A percentile compares a stretch with the other conserved stretches of the same genome.
Conservation (phyloP, 83 land plant species). For the Picea abies region DNA sequence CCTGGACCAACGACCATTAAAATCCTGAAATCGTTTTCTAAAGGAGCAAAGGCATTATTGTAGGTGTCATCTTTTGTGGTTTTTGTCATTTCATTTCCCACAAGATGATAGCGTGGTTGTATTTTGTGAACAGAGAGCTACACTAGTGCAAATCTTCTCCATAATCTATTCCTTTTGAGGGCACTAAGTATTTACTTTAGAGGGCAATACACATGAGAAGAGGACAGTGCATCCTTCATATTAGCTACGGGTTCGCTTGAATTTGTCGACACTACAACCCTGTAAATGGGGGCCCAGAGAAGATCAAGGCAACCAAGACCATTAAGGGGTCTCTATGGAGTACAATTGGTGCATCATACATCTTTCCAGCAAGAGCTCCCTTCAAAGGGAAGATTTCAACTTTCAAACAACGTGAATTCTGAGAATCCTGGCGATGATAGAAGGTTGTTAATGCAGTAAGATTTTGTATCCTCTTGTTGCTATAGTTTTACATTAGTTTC, state of each 20-base stretch:
- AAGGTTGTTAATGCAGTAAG: conserved; percentile 41
- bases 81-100: background rate
- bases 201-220: background rate
- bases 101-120: background rate
- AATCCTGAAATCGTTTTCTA: too few species aligned
- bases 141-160: background rate
- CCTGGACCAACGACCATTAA: too few species aligned
- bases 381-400: conserved; percentile 11
- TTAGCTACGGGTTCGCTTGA: background rate
- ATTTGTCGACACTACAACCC: background rate
- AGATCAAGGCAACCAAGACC: conserved; percentile 17
- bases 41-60: too few species aligned
- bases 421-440: conserved; percentile 18
- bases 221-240: background rate
- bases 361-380: conserved; percentile 34
- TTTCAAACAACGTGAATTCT: conserved; percentile 7
- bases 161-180: background rate
- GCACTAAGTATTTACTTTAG: background rate
- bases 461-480: background rate
- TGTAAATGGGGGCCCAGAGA: background rate
- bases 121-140: background rate
- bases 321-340: conserved; percentile 50
- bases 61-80: too few species aligned
- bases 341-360: conserved; percentile 41
- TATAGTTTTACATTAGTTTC: background rate